Percentiles rank a stretch among this genome's conserved stretches.
Evolutionary conservation across 192 early-diverging fungal genomes (phyloP).

Genomic region (Kickxella alabastrina): DNA sequence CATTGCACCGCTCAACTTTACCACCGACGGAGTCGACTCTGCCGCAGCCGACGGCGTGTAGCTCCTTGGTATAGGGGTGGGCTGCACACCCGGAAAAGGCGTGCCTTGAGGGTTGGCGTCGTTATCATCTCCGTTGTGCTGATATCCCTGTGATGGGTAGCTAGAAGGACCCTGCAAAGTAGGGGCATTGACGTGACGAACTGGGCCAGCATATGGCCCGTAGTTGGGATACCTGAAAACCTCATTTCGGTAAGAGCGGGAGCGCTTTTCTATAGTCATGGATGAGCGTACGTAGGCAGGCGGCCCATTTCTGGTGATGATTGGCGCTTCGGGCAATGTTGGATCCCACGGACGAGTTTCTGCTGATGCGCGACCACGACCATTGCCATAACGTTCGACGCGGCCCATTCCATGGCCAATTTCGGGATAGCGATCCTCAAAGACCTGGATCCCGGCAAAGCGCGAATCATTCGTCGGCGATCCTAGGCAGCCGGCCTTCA

Average conservation of each 20-base stretch:
- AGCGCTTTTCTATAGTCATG: conserved; percentile 22
- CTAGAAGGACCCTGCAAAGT: not conserved
- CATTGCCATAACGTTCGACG: conserved; percentile 30
- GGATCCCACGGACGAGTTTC: conserved; percentile 17
- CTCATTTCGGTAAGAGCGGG: conserved; percentile 27
- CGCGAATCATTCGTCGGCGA: conserved; percentile 63
- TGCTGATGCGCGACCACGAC: conserved; percentile 15
- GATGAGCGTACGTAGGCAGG: conserved; percentile 31
- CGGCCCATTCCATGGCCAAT: conserved; percentile 38
- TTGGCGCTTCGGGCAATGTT: conserved; percentile 6
- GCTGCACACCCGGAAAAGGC: too few relatives aligned
- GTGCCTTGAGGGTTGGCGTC: too few relatives aligned
- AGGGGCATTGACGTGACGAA: conserved; percentile 30
- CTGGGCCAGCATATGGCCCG: conserved; percentile 36
- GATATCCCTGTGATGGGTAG: not conserved
- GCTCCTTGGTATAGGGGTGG: too few relatives aligned
- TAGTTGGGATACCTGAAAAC: conserved; percentile 41
- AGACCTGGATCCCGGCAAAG: conserved; percentile 62
- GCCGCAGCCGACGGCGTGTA: too few relatives aligned
- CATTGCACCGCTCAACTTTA: too few relatives aligned
- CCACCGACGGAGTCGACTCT: too few relatives aligned
- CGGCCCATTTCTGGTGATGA: conserved; percentile 6
- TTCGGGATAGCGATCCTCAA: conserved; percentile 80
- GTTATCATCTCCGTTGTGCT: not conserved
- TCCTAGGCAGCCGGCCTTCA: conserved; percentile 58